Percentiles rank a stretch among this genome's conserved stretches.
These are phyloP conservation scores for Lachnellula hyalina DNA, from an alignment of 2,329 filamentous ascomycete species.

Conservation along the genomic window DNA sequence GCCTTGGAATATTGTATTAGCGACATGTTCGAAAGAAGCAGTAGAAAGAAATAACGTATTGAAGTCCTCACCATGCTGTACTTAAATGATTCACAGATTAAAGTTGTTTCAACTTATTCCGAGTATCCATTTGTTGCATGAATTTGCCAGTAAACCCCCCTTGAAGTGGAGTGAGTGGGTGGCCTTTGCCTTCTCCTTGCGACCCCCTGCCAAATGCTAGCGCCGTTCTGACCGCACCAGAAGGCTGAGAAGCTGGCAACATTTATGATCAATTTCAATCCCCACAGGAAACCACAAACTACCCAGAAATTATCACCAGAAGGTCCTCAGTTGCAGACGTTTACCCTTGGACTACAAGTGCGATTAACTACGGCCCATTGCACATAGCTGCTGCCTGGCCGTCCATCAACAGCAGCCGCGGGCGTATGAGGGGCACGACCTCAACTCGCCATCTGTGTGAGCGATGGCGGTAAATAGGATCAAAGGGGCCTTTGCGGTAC, in stretches of 20 bases:
- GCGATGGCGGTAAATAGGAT: slow-evolving; percentile 94
- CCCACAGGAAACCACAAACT: not conserved
- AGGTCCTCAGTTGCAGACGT: not conserved
- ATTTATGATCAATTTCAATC: not conserved
- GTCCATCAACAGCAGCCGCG: slow-evolving; percentile 18
- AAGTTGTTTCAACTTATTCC: slow-evolving; percentile 17
- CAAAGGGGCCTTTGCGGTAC: slow-evolving; percentile 84
- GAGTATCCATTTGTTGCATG: not conserved
- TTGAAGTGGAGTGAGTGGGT: slow-evolving; percentile 2
- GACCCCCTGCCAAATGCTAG: slow-evolving; percentile 10
- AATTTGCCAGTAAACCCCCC: slow-evolving; percentile 14
- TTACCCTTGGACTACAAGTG: not conserved
- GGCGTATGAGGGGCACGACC: slow-evolving; percentile 33
- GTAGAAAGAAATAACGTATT: slow-evolving; percentile 1
- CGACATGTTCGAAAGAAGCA: slow-evolving; percentile 12
- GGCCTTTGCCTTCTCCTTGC: slow-evolving; percentile 10
- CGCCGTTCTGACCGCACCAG: slow-evolving; percentile 7
- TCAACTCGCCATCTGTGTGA: slow-evolving; percentile 35
- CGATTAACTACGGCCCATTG: slow-evolving; percentile 8
- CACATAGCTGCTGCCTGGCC: slow-evolving; percentile 22
- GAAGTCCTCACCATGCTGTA: slow-evolving; percentile 19
- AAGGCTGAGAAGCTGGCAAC: slow-evolving; percentile 6
- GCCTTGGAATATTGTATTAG: slow-evolving; percentile 39
- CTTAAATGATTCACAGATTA: slow-evolving; percentile 3
- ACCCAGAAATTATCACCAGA: not conserved